Base-by-base conservation (phyloP, 345 rosid genomes). In the Stellera chamaejasme region DNA sequence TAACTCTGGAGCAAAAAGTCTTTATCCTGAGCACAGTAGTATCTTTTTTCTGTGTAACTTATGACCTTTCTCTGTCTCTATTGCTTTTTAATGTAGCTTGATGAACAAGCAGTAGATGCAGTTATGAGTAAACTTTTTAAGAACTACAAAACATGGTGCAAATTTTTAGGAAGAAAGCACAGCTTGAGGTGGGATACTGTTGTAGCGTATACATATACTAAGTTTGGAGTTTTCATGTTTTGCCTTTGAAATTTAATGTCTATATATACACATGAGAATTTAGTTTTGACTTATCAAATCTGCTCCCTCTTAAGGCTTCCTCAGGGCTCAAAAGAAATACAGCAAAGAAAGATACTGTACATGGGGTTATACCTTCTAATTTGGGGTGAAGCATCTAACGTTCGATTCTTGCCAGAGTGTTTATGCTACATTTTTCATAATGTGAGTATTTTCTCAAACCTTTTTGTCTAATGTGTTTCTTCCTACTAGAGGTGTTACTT, bases 371-470 rank as follows among this genome's bases (percentile, higher is more conserved):
- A 77, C 75, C 93, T 90, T 72, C 90, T 87, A 48, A 84, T 84
- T 32, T 82, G 95, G 95, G 95, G 97, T 23, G 93, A 87, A 72
- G 97, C 93, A 60, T 86, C 97, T 62, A 90, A 84, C 62, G 67
- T 90, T 64, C 93, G 96, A 53, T 90, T 90, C 69, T 80, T 87
- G 90, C 93, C 93, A 44, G 87, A 84, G 72, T 90, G 97, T 69
- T 59, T 87, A 25, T 84, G 93, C 79, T 87, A 84, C 64, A 87
- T 90, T 64, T 93, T 93, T 64, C 99, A 89, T 68, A 87, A 90
- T 68, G 99, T 93, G 49, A 75, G 96, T 74, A 52, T 58, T 52
- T 53, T 48, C 28, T 53, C 52, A 13, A 57, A 43, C 27, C 55
- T 62, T 27, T 45, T 62, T 12, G 11, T 57, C 51, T 52, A 11